Conservation (phyloP, 352 stramenopile genomes). For the Phytopythium helicoides region DNA sequence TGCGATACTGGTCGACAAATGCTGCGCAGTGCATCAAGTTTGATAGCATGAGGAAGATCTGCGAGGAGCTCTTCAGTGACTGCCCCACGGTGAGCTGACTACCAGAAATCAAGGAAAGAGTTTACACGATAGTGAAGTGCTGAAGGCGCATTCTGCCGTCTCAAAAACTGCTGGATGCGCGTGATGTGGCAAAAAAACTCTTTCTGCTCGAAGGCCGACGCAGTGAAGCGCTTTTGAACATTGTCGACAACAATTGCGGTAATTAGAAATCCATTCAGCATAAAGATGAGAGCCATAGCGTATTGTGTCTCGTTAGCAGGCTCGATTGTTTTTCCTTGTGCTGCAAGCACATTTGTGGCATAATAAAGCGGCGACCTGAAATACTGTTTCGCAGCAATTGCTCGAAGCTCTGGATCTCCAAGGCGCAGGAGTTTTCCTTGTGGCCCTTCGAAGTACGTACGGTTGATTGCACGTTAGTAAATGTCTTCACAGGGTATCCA, state of each 20-base stretch:
- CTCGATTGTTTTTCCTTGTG: constrained; percentile 40
- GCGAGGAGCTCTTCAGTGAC: constrained; percentile 41
- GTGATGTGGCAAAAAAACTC: constrained; percentile 50
- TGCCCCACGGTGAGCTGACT: constrained; percentile 52
- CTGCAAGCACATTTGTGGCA: constrained; percentile 34
- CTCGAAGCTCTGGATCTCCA: constrained; percentile 6
- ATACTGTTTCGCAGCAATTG: constrained; percentile 27
- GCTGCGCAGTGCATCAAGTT: constrained; percentile 36
- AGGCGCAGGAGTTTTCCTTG: constrained; percentile 6
- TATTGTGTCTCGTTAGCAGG: constrained; percentile 34
- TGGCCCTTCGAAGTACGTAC: constrained; percentile 13
- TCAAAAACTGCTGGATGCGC: constrained; percentile 52
- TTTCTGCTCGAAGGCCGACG: constrained; percentile 54
- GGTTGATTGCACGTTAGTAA: constrained; percentile 17
- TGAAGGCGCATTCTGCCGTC: constrained; percentile 42
- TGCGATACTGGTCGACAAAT: constrained; percentile 49
- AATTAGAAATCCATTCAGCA: constrained; percentile 45
- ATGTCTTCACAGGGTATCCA: constrained; percentile 29
- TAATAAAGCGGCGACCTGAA: constrained; percentile 39
- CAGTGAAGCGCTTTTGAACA: constrained; percentile 53
- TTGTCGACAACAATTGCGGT: constrained; percentile 43
- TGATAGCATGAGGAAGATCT: constrained; percentile 46
- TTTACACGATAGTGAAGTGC: constrained; percentile 50
- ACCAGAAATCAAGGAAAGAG: constrained; percentile 70
- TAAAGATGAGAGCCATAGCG: constrained; percentile 34